Percentiles rank a stretch among this genome's conserved stretches.
Conservation (phyloP, 2,329 filamentous ascomycete species). For the Colletotrichum gloeosporioides region DNA sequence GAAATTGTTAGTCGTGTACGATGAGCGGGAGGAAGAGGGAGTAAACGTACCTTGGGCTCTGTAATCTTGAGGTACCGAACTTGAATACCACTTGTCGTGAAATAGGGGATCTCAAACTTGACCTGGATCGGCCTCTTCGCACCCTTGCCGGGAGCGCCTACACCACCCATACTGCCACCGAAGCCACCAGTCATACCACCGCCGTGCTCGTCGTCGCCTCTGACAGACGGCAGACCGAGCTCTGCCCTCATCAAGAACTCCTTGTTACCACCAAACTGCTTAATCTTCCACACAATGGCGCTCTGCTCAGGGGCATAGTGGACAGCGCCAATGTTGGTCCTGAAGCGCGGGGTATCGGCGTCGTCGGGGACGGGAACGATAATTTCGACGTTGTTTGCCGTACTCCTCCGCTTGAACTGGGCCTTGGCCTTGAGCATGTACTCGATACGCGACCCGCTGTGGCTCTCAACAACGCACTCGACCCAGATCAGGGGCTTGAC, state of each 20-base stretch:
- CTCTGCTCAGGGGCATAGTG: constrained; percentile 98
- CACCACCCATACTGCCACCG: constrained; percentile 94
- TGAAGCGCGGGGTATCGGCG: constrained; percentile 93
- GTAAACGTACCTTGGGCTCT: constrained; percentile 85
- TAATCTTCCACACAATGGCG: constrained; percentile 99
- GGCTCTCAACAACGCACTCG: constrained; percentile 94
- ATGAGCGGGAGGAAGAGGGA: not conserved
- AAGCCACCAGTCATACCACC: constrained; percentile 98
- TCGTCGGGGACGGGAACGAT: constrained; percentile 97
- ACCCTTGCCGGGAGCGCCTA: constrained; percentile 78
- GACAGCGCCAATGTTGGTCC: constrained; percentile 95
- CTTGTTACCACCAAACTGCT: constrained; percentile 98
- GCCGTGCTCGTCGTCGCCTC: constrained; percentile 93
- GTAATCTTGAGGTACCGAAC: constrained; percentile 99
- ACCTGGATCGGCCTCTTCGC: constrained; percentile 95
- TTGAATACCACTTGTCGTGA: constrained; percentile 99
- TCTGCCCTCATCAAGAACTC: constrained; percentile 99
- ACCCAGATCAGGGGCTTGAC: constrained; percentile 99
- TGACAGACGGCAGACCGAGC: constrained; percentile 89
- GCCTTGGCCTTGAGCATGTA: constrained; percentile 99
- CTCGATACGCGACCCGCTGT: constrained; percentile 94
- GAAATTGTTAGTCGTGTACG: not conserved
- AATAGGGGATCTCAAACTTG: constrained; percentile 99
- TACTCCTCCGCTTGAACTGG: constrained; percentile 97
- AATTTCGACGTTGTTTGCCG: constrained; percentile 98